Base-by-base conservation (phyloP, 495 filamentous ascomycete species). In the Elasticomyces elasticus region DNA sequence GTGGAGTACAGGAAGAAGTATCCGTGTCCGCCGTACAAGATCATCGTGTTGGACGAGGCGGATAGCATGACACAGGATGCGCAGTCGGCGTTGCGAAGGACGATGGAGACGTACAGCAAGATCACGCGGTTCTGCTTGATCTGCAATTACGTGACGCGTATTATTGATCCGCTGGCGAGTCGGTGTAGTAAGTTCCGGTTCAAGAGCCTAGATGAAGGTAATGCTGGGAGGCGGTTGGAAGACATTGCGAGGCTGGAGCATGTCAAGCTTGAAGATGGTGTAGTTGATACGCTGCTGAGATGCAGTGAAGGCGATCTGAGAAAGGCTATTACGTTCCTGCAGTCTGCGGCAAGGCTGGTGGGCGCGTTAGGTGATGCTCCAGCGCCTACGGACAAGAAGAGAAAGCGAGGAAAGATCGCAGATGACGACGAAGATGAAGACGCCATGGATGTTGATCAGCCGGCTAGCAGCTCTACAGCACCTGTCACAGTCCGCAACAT, bases 31-130 rank as follows among this genome's bases (percentile, higher is more conserved):
- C 92, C 94, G 23, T 98, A 94, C 78, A 98, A 97, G 74, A 94
- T 98, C 66, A 88, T 97, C 66, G 86, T 98, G 53, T 80, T 98
- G 30, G 92, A 98, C 70, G 92, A 98, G 71, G 92, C 92, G 46
- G 92, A 98, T 67, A 87, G 83, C 66, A 97, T 98, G 92, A 98
- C 94, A 31, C 94, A 97, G 69, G 92, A 98, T 68, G 92, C 92
- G 40, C 92, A 98, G 75, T 84, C 81, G 44, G 92, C 92, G 4
- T 76, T 98, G 38, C 75, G 92, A 52, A 79, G 92, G 35, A 97
- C 92, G 6, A 98, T 98, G 92, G 92, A 98, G 74, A 92, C 87
- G 49, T 97, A 97, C 69, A 85, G 79, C 69, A 89, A 86, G 65
- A 96, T 97, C 65, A 99, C 92, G 5, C 76, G 92, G 22, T 99